Evolutionary conservation across 495 filamentous ascomycete genomes (phyloP).

Genomic region (Neurospora sublineolata): DNA sequence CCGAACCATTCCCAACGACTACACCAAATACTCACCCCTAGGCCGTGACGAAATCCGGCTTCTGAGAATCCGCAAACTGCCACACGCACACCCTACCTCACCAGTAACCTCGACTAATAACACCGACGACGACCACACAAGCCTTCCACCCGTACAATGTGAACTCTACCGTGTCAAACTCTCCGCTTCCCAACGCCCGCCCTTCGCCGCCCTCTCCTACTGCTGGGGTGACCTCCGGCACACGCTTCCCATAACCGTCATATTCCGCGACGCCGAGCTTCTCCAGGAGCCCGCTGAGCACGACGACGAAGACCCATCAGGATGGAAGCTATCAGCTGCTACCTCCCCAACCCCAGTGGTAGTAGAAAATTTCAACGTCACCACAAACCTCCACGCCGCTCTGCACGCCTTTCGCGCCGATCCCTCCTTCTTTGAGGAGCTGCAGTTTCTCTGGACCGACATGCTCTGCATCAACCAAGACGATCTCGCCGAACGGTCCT

Average conservation of each 20-base stretch:
- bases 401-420: constrained; percentile 3
- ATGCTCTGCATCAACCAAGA: constrained; percentile 12
- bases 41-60: neutral
- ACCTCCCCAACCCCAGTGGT: neutral
- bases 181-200: neutral
- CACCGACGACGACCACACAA: neutral
- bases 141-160: neutral
- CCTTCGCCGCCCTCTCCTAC: neutral
- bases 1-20: neutral
- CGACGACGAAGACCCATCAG: neutral
- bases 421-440: neutral
- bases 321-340: neutral
- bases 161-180: neutral
- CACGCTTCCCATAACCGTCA: neutral
- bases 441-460: constrained; percentile 9
- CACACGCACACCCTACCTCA: neutral
- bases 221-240: neutral
- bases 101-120: neutral
- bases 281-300: neutral
- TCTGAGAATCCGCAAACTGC: neutral
- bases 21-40: neutral
- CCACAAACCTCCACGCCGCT: constrained; percentile 2
- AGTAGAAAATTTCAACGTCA: neutral
- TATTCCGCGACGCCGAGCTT: neutral
- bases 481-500: constrained; percentile 1